A percentile compares a stretch with the other conserved stretches of the same genome.
Conservation (phyloP, 2,329 filamentous ascomycete genomes). For the Emmonsiellopsis sp. region DNA sequence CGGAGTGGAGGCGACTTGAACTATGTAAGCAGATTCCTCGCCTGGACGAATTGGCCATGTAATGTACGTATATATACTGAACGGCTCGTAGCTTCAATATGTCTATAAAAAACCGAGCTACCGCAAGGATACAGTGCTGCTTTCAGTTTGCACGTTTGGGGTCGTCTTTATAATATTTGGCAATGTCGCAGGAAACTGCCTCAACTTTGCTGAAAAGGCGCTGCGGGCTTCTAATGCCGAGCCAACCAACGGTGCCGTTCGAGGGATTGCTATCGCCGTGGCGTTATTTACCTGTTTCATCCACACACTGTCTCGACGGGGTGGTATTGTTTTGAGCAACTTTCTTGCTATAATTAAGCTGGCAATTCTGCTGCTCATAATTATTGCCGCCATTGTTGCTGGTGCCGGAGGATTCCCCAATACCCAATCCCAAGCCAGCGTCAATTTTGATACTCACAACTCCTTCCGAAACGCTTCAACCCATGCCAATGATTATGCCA, state of each 20-base stretch:
- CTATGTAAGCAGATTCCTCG: slow-evolving; percentile 7
- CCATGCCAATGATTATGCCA: slow-evolving; percentile 2
- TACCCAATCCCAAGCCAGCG: slow-evolving; percentile 14
- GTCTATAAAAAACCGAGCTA: slow-evolving; percentile 9
- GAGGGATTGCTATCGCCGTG: slow-evolving; percentile 40
- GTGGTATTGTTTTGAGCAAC: slow-evolving; percentile 45
- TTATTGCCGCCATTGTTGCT: slow-evolving; percentile 23
- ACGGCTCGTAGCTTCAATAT: slow-evolving; percentile 14
- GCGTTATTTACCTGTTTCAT: slow-evolving; percentile 39
- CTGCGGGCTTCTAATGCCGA: slow-evolving; percentile 25
- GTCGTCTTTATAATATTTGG: slow-evolving; percentile 17
- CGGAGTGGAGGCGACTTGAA: slow-evolving; percentile 13
- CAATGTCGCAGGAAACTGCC: slow-evolving; percentile 26
- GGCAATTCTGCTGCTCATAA: slow-evolving; percentile 38
- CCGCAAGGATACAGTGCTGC: slow-evolving; percentile 2
- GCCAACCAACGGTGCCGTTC: slow-evolving; percentile 25
- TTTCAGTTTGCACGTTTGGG: slow-evolving; percentile 13
- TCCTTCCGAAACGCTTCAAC: not conserved
- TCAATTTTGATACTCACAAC: slow-evolving; percentile 16
- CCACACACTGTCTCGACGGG: slow-evolving; percentile 39
- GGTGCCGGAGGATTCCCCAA: slow-evolving; percentile 14
- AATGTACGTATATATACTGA: not conserved
- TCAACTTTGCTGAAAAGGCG: slow-evolving; percentile 36
- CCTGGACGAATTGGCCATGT: not conserved
- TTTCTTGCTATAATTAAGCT: slow-evolving; percentile 43